Evolutionary conservation across 495 filamentous ascomycete genomes (phyloP).

Genomic region (Thermothielavioides terrestris): DNA sequence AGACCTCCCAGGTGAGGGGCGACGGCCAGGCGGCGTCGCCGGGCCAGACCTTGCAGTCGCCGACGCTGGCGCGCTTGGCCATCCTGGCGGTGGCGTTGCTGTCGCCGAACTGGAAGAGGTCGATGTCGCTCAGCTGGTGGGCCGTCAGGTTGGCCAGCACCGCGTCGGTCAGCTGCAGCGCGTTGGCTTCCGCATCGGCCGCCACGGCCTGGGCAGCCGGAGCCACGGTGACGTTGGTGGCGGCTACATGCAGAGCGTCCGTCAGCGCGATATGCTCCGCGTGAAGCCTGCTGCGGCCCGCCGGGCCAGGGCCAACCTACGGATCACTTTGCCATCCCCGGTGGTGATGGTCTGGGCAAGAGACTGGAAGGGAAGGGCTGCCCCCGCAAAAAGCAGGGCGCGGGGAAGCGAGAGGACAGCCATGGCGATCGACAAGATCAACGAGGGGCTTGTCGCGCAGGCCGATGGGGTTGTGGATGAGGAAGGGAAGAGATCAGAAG

Average conservation of each 20-base stretch:
- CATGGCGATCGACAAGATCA: slow-evolving; percentile 9
- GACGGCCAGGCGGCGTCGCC: slow-evolving; percentile 41
- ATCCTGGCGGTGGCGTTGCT: not conserved
- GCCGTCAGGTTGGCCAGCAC: slow-evolving; percentile 16
- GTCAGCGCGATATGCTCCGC: not conserved
- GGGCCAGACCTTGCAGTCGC: slow-evolving; percentile 43
- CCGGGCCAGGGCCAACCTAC: not conserved
- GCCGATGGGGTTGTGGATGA: not conserved
- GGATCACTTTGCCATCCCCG: slow-evolving; percentile 1
- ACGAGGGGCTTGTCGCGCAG: slow-evolving; percentile 4
- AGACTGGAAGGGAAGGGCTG: not conserved
- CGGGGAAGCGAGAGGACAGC: slow-evolving; percentile 5
- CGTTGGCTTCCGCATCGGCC: not conserved
- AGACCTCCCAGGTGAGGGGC: slow-evolving; percentile 32
- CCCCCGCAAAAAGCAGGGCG: slow-evolving; percentile 9
- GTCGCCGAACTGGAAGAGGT: slow-evolving; percentile 11
- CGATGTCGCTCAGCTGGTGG: slow-evolving; percentile 5
- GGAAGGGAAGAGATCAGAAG: not conserved
- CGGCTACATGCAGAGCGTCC: slow-evolving; percentile 2
- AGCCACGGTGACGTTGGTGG: slow-evolving; percentile 10
- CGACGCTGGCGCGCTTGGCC: not conserved
- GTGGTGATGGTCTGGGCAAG: slow-evolving; percentile 4
- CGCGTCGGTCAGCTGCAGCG: slow-evolving; percentile 10
- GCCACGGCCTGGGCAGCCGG: slow-evolving; percentile 1
- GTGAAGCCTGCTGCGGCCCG: too few relatives aligned